A percentile compares a stretch with the other conserved stretches of the same genome.
Evolutionary conservation across 1,284 basidiomycete species (phyloP).

Genomic region (Tilletia setariae): DNA sequence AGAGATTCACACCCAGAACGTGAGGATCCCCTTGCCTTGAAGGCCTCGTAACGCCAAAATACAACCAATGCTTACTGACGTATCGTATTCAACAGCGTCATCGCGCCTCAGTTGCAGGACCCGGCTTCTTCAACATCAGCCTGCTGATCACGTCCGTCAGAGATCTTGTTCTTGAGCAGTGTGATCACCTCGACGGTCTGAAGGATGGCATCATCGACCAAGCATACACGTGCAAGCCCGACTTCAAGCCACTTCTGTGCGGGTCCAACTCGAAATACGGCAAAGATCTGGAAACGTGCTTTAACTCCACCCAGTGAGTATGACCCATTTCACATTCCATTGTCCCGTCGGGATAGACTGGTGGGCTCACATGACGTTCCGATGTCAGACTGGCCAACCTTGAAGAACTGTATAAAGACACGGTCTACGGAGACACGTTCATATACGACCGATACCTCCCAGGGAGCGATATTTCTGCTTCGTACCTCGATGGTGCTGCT

Average conservation of each 20-base stretch:
- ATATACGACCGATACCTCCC: conserved; percentile 24
- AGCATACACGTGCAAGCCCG: conserved; percentile 25
- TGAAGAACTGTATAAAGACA: conserved; percentile 5
- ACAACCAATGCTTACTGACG: conserved; percentile 22
- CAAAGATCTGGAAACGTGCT: conserved; percentile 11
- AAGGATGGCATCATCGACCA: conserved; percentile 53
- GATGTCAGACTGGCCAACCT: conserved; percentile 14
- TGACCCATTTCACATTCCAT: too few species aligned
- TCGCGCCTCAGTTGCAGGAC: not conserved
- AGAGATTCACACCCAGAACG: conserved; percentile 32
- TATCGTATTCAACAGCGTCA: conserved; percentile 36
- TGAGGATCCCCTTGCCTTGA: conserved; percentile 55
- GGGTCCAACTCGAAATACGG: conserved; percentile 13
- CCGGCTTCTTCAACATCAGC: not conserved
- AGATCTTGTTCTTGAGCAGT: conserved; percentile 50
- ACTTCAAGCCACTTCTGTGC: conserved; percentile 24
- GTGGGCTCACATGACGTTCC: too few species aligned
- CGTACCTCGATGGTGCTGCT: conserved; percentile 7
- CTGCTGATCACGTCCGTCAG: conserved; percentile 23
- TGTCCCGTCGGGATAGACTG: too few species aligned
- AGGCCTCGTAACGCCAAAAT: too few species aligned
- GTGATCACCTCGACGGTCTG: conserved; percentile 55
- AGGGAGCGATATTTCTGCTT: conserved; percentile 16
- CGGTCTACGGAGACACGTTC: conserved; percentile 12
- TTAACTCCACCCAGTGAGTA: conserved; percentile 16